Evolutionary conservation across 2,329 filamentous ascomycete species (phyloP).

Genomic region (Botrytis galanthina): DNA sequence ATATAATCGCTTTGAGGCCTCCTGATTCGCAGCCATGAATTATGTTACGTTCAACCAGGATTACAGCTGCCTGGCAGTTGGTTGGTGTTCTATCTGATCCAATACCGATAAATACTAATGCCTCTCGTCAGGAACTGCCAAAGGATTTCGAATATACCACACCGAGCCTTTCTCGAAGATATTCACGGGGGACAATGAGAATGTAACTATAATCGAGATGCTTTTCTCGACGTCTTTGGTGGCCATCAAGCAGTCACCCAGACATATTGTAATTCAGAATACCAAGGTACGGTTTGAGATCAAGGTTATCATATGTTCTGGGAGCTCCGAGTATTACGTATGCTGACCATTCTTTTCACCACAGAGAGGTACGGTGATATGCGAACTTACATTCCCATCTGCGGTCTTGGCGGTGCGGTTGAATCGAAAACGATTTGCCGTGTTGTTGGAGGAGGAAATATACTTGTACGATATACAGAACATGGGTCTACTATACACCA

Average conservation of each 20-base stretch:
- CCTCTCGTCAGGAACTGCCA: constrained; percentile 68
- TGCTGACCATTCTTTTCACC: constrained; percentile 20
- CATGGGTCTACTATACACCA: constrained; percentile 91
- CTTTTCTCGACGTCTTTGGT: constrained; percentile 97
- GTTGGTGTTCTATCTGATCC: constrained; percentile 50
- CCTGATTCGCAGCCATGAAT: constrained; percentile 70
- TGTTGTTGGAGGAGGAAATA: constrained; percentile 92
- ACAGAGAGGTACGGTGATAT: constrained; percentile 74
- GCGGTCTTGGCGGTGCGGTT: constrained; percentile 90
- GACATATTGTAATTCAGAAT: constrained; percentile 93
- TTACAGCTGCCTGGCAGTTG: constrained; percentile 93
- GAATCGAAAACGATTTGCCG: constrained; percentile 89
- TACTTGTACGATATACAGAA: constrained; percentile 99
- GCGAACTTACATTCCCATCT: constrained; percentile 97
- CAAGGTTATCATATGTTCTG: neutral
- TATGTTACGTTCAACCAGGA: constrained; percentile 99
- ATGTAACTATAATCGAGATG: constrained; percentile 97
- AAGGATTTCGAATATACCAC: constrained; percentile 93
- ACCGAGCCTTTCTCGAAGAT: constrained; percentile 95
- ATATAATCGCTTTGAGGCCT: neutral
- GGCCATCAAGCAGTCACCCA: constrained; percentile 85
- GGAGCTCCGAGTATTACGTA: neutral
- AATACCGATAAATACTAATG: constrained; percentile 5
- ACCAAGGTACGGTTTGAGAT: constrained; percentile 69
- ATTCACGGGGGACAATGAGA: constrained; percentile 90